phyloP scores from a whole-genome alignment of 2,329 filamentous ascomycete species.

The Didymella exigua region DNA sequence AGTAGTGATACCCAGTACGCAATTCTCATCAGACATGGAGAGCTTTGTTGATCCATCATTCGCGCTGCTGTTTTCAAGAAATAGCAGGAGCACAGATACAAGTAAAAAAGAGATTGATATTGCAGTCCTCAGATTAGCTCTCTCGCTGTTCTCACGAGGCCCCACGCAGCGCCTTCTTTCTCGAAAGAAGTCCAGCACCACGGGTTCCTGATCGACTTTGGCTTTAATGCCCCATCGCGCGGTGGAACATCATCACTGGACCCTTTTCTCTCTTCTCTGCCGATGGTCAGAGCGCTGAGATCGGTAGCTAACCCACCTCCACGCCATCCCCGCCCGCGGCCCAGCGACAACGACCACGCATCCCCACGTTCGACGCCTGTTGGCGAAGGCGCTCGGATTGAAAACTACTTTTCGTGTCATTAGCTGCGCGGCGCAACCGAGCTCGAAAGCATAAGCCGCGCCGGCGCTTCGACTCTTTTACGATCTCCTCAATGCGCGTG shows the following conservation, averaged over 20 bases:
- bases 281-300: slow-evolving; percentile 12
- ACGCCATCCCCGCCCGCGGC: not conserved
- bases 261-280: slow-evolving; percentile 24
- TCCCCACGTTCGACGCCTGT: slow-evolving; percentile 21
- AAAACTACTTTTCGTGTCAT: slow-evolving; percentile 43
- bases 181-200: slow-evolving; percentile 11
- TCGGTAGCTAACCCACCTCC: slow-evolving; percentile 13
- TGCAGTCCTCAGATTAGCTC: slow-evolving; percentile 45
- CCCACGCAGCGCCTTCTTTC: slow-evolving; percentile 25
- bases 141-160: slow-evolving; percentile 42
- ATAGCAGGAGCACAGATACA: not conserved
- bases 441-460: slow-evolving; percentile 7
- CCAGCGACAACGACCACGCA: slow-evolving; percentile 38
- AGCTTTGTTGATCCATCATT: too few relatives aligned
- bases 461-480: slow-evolving; percentile 44
- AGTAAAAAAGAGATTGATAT: not conserved
- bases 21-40: too few relatives aligned
- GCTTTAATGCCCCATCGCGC: slow-evolving; percentile 39
- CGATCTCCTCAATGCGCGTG: slow-evolving; percentile 41
- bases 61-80: not conserved
- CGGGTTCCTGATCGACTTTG: slow-evolving; percentile 44
- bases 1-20: not conserved
- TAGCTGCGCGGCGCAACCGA: slow-evolving; percentile 30
- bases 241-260: slow-evolving; percentile 43
- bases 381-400: slow-evolving; percentile 42